phyloP scores from a whole-genome alignment of 1,284 basidiomycete species.

The Lentinula novae-zelandiae region DNA sequence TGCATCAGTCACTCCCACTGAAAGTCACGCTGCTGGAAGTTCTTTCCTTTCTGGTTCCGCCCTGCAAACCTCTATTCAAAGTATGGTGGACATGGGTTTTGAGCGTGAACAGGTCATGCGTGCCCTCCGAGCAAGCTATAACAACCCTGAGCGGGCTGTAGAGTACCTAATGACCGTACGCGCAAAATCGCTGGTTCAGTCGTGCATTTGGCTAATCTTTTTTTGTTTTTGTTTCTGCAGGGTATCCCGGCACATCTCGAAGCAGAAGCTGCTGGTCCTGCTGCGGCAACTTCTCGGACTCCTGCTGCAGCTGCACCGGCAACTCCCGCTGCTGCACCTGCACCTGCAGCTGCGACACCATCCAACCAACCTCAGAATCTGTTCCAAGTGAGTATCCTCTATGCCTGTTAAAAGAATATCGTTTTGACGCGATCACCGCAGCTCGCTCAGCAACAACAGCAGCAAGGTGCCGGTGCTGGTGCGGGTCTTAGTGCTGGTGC shows the following conservation, averaged over 20 bases:
- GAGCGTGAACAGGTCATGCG: slow-evolving; percentile 80
- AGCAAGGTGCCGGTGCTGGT: slow-evolving; percentile 9
- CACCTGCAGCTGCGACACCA: slow-evolving; percentile 32
- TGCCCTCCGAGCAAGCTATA: slow-evolving; percentile 92
- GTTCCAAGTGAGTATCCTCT: slow-evolving; percentile 58
- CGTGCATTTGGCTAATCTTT: slow-evolving; percentile 11
- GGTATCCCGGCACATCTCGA: slow-evolving; percentile 80
- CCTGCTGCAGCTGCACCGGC: slow-evolving; percentile 25
- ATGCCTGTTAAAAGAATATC: not conserved
- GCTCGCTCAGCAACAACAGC: slow-evolving; percentile 65
- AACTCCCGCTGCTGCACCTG: slow-evolving; percentile 27
- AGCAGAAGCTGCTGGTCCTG: slow-evolving; percentile 34
- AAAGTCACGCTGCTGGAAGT: slow-evolving; percentile 41
- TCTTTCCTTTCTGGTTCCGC: slow-evolving; percentile 74
- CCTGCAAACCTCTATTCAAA: slow-evolving; percentile 72
- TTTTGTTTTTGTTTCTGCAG: slow-evolving; percentile 37
- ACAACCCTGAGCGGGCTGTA: slow-evolving; percentile 97
- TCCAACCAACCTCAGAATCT: slow-evolving; percentile 60
- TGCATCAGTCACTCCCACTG: slow-evolving; percentile 26
- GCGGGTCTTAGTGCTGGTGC: slow-evolving; percentile 22
- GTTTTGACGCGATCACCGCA: slow-evolving; percentile 21
- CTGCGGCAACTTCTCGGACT: slow-evolving; percentile 34
- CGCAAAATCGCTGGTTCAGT: not conserved
- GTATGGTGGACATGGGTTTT: slow-evolving; percentile 96
- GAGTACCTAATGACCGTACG: slow-evolving; percentile 94